Evolutionary conservation across 768 basidiomycete species (phyloP).

Genomic region (Auricularia sp.): DNA sequence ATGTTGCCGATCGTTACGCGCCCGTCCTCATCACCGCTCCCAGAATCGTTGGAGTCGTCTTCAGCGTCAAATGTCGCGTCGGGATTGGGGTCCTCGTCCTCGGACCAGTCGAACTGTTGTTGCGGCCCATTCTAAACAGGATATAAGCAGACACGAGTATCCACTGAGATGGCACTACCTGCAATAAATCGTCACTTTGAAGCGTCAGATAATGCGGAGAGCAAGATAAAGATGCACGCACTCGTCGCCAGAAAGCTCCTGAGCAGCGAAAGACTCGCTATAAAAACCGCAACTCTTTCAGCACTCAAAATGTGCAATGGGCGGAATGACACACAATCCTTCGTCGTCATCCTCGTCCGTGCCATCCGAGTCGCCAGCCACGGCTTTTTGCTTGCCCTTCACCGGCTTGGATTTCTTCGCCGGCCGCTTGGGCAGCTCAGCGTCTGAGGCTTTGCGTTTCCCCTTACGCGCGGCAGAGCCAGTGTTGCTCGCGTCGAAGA

Average conservation of each 20-base stretch:
- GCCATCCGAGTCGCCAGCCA: slow-evolving; percentile 18
- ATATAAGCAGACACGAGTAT: neutral
- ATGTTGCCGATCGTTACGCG: slow-evolving; percentile 71
- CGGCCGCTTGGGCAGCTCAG: slow-evolving; percentile 28
- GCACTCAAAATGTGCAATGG: slow-evolving; percentile 10
- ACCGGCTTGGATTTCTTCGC: slow-evolving; percentile 39
- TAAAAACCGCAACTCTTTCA: slow-evolving; percentile 32
- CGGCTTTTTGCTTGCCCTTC: slow-evolving; percentile 20
- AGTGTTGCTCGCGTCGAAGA: slow-evolving; percentile 28
- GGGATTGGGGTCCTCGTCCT: slow-evolving; percentile 32
- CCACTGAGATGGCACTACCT: slow-evolving; percentile 12
- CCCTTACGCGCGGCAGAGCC: slow-evolving; percentile 38
- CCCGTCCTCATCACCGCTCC: slow-evolving; percentile 28
- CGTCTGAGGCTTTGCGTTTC: slow-evolving; percentile 58
- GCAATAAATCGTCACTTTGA: slow-evolving; percentile 44
- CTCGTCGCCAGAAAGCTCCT: slow-evolving; percentile 51
- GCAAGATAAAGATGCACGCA: neutral
- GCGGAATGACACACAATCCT: slow-evolving; percentile 6
- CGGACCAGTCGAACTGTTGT: slow-evolving; percentile 16
- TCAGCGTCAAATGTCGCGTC: slow-evolving; percentile 46
- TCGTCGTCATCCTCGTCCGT: slow-evolving; percentile 13
- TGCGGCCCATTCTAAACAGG: slow-evolving; percentile 7
- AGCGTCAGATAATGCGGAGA: neutral
- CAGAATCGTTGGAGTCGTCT: slow-evolving; percentile 32
- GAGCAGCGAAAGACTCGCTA: too few relatives aligned